Conservation (phyloP, 441 rosid species). For the Pelargonium australe region DNA sequence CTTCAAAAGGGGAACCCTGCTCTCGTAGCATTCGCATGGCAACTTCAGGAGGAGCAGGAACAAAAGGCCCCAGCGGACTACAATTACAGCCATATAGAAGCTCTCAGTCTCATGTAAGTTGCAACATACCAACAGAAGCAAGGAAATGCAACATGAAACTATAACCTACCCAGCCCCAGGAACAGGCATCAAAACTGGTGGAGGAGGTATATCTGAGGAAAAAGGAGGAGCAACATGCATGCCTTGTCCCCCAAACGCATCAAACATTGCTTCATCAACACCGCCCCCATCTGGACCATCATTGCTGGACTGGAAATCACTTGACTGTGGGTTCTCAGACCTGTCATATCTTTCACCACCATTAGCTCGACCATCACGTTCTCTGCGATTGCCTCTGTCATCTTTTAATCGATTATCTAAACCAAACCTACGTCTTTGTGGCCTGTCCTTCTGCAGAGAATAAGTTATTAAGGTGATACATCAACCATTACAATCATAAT, state of each 20-base stretch:
- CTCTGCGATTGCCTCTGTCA: slow-evolving; percentile 77
- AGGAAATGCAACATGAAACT: slow-evolving; percentile 2
- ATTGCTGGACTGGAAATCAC: slow-evolving; percentile 42
- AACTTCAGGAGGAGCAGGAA: slow-evolving; percentile 96
- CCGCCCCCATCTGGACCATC: slow-evolving; percentile 65
- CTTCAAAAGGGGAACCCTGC: slow-evolving; percentile 74
- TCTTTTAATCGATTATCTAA: slow-evolving; percentile 73
- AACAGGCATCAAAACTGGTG: slow-evolving; percentile 98
- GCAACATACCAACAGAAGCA: slow-evolving; percentile 6
- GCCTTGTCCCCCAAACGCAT: slow-evolving; percentile 71
- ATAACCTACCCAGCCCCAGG: slow-evolving; percentile 98
- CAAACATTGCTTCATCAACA: slow-evolving; percentile 57
- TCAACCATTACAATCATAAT: not conserved
- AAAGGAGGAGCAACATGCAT: slow-evolving; percentile 54
- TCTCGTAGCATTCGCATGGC: slow-evolving; percentile 94
- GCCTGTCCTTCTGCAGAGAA: slow-evolving; percentile 59
- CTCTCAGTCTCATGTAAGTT: slow-evolving; percentile 7
- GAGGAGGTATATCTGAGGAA: slow-evolving; percentile 73
- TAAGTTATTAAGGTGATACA: not conserved
- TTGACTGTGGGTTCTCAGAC: slow-evolving; percentile 64
- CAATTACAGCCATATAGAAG: slow-evolving; percentile 22
- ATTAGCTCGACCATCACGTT: slow-evolving; percentile 55
- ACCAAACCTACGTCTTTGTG: slow-evolving; percentile 61
- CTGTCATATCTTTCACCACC: slow-evolving; percentile 71
- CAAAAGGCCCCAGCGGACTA: slow-evolving; percentile 98